Percentiles rank a stretch among this genome's conserved stretches.
Evolutionary conservation across 306 rosid species (phyloP).

Genomic region (Cicer judaicum): DNA sequence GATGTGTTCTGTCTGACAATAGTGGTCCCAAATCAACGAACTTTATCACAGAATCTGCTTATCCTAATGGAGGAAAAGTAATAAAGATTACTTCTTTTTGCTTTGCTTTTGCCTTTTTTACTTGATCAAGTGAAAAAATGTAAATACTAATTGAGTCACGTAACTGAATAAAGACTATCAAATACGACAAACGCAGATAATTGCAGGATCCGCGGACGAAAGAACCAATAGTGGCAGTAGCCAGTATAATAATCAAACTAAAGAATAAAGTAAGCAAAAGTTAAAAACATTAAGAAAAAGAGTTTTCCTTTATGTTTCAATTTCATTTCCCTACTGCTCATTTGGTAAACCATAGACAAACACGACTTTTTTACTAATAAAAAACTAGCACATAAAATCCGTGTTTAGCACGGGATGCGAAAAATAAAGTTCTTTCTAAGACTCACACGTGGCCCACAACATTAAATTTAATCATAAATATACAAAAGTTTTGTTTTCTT

Average conservation of each 20-base stretch:
- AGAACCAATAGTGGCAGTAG: conserved; percentile 30
- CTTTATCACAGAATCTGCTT: conserved; percentile 20
- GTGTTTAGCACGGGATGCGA: not conserved
- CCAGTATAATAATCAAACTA: conserved; percentile 32
- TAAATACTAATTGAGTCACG: conserved; percentile 13
- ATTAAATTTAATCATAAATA: not conserved
- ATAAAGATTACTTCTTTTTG: not conserved
- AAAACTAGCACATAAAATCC: not conserved
- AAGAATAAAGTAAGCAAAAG: conserved; percentile 39
- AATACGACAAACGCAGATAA: conserved; percentile 53
- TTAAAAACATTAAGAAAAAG: not conserved
- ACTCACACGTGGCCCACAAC: not conserved
- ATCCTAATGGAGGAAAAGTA: conserved; percentile 30
- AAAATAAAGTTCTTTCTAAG: not conserved
- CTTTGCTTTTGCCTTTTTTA: not conserved
- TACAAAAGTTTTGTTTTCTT: conserved; percentile 9
- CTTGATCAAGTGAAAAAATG: conserved; percentile 25
- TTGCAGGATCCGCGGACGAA: conserved; percentile 56
- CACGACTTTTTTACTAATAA: conserved; percentile 14
- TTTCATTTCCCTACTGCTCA: conserved; percentile 42
- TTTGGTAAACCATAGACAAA: conserved; percentile 46
- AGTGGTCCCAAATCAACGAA: conserved; percentile 38
- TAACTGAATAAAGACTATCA: not conserved
- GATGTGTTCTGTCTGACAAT: conserved; percentile 17
- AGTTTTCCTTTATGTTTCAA: conserved; percentile 41